Percentiles rank a stretch among this genome's conserved stretches.
These are phyloP conservation scores for Phytophthora hybrid DNA, from an alignment of 352 stramenopile species.

Conservation along the genomic window DNA sequence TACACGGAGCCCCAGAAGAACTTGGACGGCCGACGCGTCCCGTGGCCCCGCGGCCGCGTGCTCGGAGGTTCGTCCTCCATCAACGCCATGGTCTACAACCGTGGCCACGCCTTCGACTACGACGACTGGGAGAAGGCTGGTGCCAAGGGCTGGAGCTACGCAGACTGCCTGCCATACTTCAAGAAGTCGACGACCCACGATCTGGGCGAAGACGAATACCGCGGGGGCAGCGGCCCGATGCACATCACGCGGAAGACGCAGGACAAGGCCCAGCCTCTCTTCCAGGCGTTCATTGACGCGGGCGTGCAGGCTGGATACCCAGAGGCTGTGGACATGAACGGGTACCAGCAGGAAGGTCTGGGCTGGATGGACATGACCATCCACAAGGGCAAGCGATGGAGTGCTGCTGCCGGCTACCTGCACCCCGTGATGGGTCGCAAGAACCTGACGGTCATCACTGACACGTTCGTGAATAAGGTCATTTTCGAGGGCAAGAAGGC, in stretches of 20 bases:
- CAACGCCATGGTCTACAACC: constrained; percentile 90
- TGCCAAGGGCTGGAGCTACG: constrained; percentile 80
- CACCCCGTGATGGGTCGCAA: constrained; percentile 57
- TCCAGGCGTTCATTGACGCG: constrained; percentile 85
- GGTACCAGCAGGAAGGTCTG: constrained; percentile 86
- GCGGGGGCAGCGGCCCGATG: constrained; percentile 71
- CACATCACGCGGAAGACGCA: constrained; percentile 68
- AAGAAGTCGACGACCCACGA: constrained; percentile 76
- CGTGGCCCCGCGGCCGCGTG: constrained; percentile 80
- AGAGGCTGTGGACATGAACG: constrained; percentile 87
- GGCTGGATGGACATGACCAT: constrained; percentile 90
- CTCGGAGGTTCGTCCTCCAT: constrained; percentile 87
- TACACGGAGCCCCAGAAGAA: constrained; percentile 79
- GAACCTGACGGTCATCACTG: constrained; percentile 76
- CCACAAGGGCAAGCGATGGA: constrained; percentile 81
- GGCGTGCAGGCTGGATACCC: constrained; percentile 47
- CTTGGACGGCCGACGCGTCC: constrained; percentile 72
- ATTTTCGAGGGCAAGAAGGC: constrained; percentile 79
- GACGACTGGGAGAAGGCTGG: constrained; percentile 75
- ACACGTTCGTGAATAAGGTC: constrained; percentile 83
- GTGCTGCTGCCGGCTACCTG: constrained; percentile 67
- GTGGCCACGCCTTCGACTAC: constrained; percentile 81
- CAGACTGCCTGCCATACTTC: constrained; percentile 85
- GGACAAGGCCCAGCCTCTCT: constrained; percentile 68
- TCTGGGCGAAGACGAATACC: constrained; percentile 71